Evolutionary conservation across 345 rosid species (phyloP), one percentile per base, ranked within the genome.

Genomic region (Arabis alpina): DNA sequence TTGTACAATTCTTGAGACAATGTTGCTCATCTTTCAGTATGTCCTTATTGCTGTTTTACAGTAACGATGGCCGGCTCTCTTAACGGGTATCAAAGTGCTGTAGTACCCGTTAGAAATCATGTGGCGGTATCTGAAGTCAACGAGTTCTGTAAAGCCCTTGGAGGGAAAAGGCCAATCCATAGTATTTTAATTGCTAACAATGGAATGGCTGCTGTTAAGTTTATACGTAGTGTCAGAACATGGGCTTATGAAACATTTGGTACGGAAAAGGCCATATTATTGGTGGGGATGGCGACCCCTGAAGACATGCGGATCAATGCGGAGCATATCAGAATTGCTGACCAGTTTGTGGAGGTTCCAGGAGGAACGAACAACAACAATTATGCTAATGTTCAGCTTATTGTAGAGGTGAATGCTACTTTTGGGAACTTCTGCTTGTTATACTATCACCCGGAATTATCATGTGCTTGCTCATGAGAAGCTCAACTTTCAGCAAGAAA

Each of bases 281-380:
- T 95, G 96, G 99, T 86, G 12, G 99, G 98, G 54, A 95, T 95
- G 98, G 99, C 99, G 11, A 95, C 99, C 24, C 98, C 99, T 14
- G 99, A 95, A 74, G 99, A 95, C 85, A 95, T 95, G 99, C 85
- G 96, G 82, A 95, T 95, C 84, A 95, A 92, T 70, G 99, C 99
- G 0, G 99, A 95, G 75, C 99, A 95, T 73, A 92, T 92, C 75
- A 80, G 98, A 79, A 95, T 95, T 40, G 98, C 99, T 50, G 99
- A 95, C 84, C 98, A 90, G 77, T 95, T 95, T 82, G 99, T 95
- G 10, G 99, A 95, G 85, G 98, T 95, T 81, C 98, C 99, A 5
- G 99, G 99, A 37, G 99, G 99, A 75, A 95, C 98, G 9, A 95
- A 95, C 82, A 95, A 95, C 65, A 95, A 95, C 73, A 95, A 95